phyloP scores from a whole-genome alignment of 179 eudicot species.

The Heliamphora pulchella region DNA sequence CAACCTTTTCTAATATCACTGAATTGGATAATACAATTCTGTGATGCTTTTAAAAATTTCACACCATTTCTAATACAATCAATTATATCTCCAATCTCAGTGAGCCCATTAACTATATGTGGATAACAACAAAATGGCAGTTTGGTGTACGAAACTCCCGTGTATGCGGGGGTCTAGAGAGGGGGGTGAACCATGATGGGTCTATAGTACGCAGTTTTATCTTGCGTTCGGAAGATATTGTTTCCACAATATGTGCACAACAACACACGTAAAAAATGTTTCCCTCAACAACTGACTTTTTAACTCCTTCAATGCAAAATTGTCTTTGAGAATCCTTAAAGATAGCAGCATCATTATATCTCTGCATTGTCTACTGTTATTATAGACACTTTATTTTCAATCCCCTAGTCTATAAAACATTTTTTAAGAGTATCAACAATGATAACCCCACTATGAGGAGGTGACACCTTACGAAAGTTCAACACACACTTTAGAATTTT shows the following conservation, averaged over 20 bases:
- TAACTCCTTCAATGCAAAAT: neutral
- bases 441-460: slow-evolving; percentile 17
- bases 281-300: neutral
- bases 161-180: no score
- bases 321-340: neutral
- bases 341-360: slow-evolving; percentile 13
- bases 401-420: slow-evolving; percentile 18
- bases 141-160: no score
- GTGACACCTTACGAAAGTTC: slow-evolving; percentile 12
- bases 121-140: no score
- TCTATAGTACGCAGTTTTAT: no score
- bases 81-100: slow-evolving; percentile 3
- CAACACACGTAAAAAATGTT: slow-evolving; percentile 6
- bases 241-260: slow-evolving; percentile 17
- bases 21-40: neutral
- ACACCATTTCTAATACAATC: slow-evolving; percentile 1
- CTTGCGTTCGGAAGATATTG: slow-evolving; percentile 14
- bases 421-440: no score
- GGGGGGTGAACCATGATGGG: no score
- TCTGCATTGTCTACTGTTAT: slow-evolving; percentile 21
- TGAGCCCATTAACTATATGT: no score
- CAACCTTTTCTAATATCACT: neutral
- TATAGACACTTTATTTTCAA: slow-evolving; percentile 15
- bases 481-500: slow-evolving; percentile 19
- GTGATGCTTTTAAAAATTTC: neutral